Conservation (phyloP, 768 basidiomycete genomes). For the Calocera viscosa region DNA sequence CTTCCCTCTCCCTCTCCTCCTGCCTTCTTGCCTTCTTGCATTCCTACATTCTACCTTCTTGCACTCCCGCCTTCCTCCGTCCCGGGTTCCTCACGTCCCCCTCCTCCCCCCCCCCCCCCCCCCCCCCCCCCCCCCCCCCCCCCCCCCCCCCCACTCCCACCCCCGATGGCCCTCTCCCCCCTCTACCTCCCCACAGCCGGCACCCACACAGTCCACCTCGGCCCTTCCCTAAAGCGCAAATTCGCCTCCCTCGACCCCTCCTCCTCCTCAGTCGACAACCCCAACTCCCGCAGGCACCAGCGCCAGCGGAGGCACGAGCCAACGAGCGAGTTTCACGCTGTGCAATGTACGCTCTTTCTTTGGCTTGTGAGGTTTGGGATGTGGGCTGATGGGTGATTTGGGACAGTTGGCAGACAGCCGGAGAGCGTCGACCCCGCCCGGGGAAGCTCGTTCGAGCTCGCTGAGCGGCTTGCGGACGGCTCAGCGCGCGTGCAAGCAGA, state of each 20-base stretch:
- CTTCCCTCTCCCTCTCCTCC: no score
- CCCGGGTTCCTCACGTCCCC: no score
- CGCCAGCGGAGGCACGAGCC: background rate
- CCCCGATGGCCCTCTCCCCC: background rate
- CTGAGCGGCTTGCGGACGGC: background rate
- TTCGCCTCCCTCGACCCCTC: background rate
- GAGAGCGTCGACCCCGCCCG: background rate
- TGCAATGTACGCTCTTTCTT: background rate
- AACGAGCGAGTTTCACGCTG: background rate
- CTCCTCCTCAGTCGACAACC: background rate
- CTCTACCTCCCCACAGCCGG: slow-evolving; percentile 1
- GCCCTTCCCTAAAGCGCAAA: background rate
- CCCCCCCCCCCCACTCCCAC: background rate
- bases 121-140: no score
- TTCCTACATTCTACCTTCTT: background rate
- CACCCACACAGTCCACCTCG: background rate
- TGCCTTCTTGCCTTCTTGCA: no score
- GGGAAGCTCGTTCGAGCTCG: background rate
- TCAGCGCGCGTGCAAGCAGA: background rate
- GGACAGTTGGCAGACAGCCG: slow-evolving; percentile 3
- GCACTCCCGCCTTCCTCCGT: background rate
- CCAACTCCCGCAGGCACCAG: background rate
- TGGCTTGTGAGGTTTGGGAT: background rate
- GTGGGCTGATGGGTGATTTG: background rate
- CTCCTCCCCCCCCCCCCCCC: no score